phyloP scores from a whole-genome alignment of 2,329 filamentous ascomycete species.

The Apiospora phragmitis region DNA sequence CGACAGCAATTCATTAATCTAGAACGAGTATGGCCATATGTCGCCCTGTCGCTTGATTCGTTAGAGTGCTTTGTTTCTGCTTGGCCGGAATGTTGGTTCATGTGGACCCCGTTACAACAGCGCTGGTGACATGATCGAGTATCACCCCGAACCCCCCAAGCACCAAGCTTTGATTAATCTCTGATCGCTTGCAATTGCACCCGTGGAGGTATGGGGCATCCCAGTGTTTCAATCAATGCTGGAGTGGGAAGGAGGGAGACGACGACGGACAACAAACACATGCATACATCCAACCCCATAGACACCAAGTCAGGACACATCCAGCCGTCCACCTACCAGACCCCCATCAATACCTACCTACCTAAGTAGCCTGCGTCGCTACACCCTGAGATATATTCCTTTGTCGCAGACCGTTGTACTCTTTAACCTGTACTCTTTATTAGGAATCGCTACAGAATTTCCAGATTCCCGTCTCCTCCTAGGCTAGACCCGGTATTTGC shows the following conservation, averaged over 20 bases:
- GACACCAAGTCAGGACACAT: neutral
- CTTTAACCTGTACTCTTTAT: neutral
- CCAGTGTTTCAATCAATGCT: neutral
- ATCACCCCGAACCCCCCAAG: neutral
- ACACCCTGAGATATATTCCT: neutral
- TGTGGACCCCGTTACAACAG: neutral
- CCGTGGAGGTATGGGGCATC: neutral
- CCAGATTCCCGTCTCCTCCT: neutral
- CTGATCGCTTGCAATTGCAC: neutral
- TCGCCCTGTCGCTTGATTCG: neutral
- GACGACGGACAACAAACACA: neutral
- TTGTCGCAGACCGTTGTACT: neutral
- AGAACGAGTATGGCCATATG: neutral
- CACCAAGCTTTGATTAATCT: constrained; percentile 1
- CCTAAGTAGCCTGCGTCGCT: too few species aligned
- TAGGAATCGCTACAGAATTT: neutral
- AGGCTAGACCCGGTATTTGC: neutral
- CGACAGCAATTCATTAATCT: neutral
- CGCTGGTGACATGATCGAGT: neutral
- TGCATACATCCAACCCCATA: neutral
- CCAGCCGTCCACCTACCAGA: neutral
- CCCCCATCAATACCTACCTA: neutral
- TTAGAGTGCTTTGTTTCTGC: constrained; percentile 3
- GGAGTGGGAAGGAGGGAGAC: neutral
- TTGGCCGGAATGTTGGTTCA: neutral